These are phyloP conservation scores for Trichophaea hybrida DNA, from an alignment of 2,329 filamentous ascomycete species.

Conservation along the genomic window DNA sequence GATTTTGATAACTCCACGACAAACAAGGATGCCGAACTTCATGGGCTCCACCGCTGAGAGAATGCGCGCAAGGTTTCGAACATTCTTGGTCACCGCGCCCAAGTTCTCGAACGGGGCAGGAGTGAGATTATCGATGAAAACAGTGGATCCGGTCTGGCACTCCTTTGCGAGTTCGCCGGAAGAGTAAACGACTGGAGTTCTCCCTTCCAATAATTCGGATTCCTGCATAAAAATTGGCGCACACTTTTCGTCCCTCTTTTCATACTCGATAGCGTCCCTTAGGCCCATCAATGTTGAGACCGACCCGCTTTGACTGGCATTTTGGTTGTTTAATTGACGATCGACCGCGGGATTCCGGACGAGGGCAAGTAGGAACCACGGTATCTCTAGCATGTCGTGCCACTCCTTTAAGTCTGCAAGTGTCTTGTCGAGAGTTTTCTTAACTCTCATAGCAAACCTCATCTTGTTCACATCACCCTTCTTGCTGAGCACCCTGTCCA, in stretches of 20 bases:
- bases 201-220: not conserved
- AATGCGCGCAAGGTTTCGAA: constrained; percentile 22
- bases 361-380: constrained; percentile 30
- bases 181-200: constrained; percentile 7
- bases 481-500: constrained; percentile 9
- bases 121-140: constrained; percentile 9
- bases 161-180: constrained; percentile 7
- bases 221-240: constrained; percentile 11
- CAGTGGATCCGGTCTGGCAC: not conserved
- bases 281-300: constrained; percentile 8
- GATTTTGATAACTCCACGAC: constrained; percentile 20
- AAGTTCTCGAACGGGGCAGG: not conserved
- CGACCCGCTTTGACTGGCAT: constrained; percentile 5
- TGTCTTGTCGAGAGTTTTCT: constrained; percentile 23
- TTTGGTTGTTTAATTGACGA: constrained; percentile 17
- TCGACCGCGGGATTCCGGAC: constrained; percentile 26
- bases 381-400: constrained; percentile 29
- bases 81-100: constrained; percentile 2
- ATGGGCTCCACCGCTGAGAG: constrained; percentile 25
- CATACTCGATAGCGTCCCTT: constrained; percentile 12
- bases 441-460: constrained; percentile 17
- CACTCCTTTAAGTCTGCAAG: constrained; percentile 30
- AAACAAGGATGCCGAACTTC: constrained; percentile 24
- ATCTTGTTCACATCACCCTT: constrained; percentile 5
- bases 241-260: not conserved